phyloP scores from a whole-genome alignment of 148 eudicot genomes.

The Camellia lanceoleosa region DNA sequence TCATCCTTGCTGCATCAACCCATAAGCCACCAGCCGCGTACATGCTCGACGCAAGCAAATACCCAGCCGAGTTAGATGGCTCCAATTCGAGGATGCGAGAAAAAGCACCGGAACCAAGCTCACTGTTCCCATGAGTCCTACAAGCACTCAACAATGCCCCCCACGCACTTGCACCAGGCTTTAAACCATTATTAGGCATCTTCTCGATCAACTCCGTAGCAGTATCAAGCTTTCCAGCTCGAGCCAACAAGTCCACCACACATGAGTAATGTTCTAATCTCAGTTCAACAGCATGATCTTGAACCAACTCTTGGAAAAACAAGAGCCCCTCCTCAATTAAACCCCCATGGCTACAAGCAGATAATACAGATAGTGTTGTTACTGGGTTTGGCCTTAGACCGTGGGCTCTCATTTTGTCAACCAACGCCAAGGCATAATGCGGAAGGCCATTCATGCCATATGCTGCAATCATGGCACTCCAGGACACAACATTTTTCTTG shows the following conservation, averaged over 20 bases:
- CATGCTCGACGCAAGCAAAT: no score
- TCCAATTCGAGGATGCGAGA: conserved; percentile 59
- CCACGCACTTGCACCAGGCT: conserved; percentile 39
- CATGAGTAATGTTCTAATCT: conserved; percentile 73
- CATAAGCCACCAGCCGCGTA: no score
- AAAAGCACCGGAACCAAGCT: conserved; percentile 43
- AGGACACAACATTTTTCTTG: conserved; percentile 54
- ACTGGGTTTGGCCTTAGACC: conserved; percentile 66
- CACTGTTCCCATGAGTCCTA: conserved; percentile 37
- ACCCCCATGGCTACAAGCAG: conserved; percentile 93
- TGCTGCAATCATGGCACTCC: conserved; percentile 76
- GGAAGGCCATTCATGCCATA: conserved; percentile 80
- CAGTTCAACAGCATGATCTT: conserved; percentile 35
- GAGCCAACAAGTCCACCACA: conserved; percentile 70
- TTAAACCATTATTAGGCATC: conserved; percentile 33
- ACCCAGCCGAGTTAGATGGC: conserved; percentile 36
- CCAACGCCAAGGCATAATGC: conserved; percentile 44
- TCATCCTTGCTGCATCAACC: conserved; percentile 21
- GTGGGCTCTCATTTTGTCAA: conserved; percentile 43
- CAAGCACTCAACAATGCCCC: conserved; percentile 40
- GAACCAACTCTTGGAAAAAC: conserved; percentile 49
- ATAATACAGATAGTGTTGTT: conserved; percentile 61
- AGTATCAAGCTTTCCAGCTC: conserved; percentile 62
- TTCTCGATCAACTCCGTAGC: conserved; percentile 51
- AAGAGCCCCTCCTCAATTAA: conserved; percentile 53